Evolutionary conservation across 2,329 filamentous ascomycete species (phyloP).

Genomic region (Neonectria sp.): DNA sequence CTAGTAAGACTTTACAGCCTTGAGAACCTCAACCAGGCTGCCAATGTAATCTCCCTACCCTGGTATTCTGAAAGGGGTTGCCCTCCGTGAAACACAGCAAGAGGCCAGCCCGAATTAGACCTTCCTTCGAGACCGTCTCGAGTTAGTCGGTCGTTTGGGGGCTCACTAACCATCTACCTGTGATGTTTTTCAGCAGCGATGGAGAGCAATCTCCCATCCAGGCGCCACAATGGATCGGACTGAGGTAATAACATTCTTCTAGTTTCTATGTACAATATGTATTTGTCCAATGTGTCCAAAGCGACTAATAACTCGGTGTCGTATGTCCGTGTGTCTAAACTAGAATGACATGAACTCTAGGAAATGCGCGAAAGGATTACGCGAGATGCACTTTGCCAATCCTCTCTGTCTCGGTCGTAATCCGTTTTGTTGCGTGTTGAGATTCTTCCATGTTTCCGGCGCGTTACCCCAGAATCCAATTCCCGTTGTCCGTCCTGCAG

Average conservation of each 20-base stretch:
- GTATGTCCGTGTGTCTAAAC: slow-evolving; percentile 10
- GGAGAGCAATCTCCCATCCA: slow-evolving; percentile 34
- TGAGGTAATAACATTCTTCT: slow-evolving; percentile 12
- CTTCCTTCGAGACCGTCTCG: slow-evolving; percentile 3
- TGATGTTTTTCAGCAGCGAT: not conserved
- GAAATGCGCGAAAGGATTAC: slow-evolving; percentile 10
- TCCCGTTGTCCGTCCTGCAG: slow-evolving; percentile 32
- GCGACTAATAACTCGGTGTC: slow-evolving; percentile 3
- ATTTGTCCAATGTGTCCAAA: slow-evolving; percentile 7
- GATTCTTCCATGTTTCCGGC: slow-evolving; percentile 42
- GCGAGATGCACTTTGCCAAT: slow-evolving; percentile 16
- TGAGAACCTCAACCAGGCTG: slow-evolving; percentile 9
- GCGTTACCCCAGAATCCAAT: slow-evolving; percentile 35
- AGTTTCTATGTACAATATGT: slow-evolving; percentile 16
- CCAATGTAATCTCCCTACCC: slow-evolving; percentile 27
- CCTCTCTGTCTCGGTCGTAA: slow-evolving; percentile 13
- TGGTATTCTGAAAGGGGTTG: slow-evolving; percentile 23
- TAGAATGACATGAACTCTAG: slow-evolving; percentile 1
- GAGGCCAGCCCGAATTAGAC: not conserved
- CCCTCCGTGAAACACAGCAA: slow-evolving; percentile 17
- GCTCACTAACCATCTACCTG: slow-evolving; percentile 11
- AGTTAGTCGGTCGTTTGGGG: slow-evolving; percentile 5
- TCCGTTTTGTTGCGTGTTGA: slow-evolving; percentile 4
- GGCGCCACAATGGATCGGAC: slow-evolving; percentile 28
- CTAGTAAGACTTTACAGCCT: slow-evolving; percentile 3